Evolutionary conservation across 2,329 filamentous ascomycete species (phyloP), one percentile per base, ranked within the genome.

Genomic region (Alternaria infectoria): DNA sequence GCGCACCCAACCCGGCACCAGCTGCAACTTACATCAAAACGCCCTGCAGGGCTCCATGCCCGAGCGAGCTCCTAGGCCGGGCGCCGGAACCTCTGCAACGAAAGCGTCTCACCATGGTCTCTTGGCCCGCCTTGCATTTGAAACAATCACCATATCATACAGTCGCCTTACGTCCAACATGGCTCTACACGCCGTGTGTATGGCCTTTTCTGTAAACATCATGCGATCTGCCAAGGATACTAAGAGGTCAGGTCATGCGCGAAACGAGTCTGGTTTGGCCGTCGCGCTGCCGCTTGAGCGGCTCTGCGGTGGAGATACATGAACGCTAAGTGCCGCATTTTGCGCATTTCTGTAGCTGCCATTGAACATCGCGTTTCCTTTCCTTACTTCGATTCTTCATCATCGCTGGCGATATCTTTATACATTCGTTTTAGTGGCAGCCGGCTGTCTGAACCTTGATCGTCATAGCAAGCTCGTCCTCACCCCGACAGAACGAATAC

Each of bases 221-320:
- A 70, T 70, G 68, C 68, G 21, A 61, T 58, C 45, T 49, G 52
- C 58, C 61, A 49, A 61, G 46, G 12, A 45, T 59, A 12, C 52
- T 45, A 51, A 50, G 64, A 69, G 54, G 54, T 72, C 67, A 69
- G 62, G 62, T 64, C 68, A 71, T 67, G 51, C 56, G 52, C 70
- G 68, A 70, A 72, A 74, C 71, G 50, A 65, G 58, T 61, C 30
- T 57, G 63, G 71, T 74, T 72, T 69, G 67, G 67, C 64, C 51
- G 69, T 69, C 65, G 68, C 66, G 66, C 68, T 59, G 67, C 64
- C 60, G 67, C 57, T 62, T 61, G 61, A 64, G 59, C 63, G 63
- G 58, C 63, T 23, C 47, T 26, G 26, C 17, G 43, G 62, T 47
- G 44, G 60, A 54, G 55, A 50, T 63, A 65, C 64, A 62, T 65